Evolutionary conservation across 306 rosid species (phyloP).

Genomic region (Crataegus laevigata): DNA sequence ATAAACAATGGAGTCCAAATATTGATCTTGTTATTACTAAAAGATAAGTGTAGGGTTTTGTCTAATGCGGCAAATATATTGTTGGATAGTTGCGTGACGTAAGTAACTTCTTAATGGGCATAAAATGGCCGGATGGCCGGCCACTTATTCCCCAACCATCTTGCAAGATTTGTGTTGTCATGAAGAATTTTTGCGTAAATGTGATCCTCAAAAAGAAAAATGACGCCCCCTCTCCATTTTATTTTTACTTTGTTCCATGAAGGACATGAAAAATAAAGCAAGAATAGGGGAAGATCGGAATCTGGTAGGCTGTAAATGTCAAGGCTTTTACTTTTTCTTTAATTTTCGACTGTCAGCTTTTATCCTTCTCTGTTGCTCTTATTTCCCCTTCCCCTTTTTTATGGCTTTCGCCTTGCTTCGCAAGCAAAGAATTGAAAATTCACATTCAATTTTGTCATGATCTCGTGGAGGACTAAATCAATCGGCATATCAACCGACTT

Average conservation of each 20-base stretch:
- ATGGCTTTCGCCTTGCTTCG: constrained; percentile 43
- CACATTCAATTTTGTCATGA: constrained; percentile 19
- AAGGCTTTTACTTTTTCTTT: constrained; percentile 32
- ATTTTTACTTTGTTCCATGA: not conserved
- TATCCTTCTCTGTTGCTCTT: constrained; percentile 10
- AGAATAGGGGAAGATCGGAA: constrained; percentile 30
- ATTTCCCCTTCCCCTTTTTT: constrained; percentile 20
- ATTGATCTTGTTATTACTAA: too few species aligned
- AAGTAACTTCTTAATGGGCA: not conserved
- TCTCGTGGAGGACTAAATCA: constrained; percentile 5
- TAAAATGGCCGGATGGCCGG: not conserved
- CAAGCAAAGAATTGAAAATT: constrained; percentile 48
- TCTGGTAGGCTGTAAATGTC: constrained; percentile 59
- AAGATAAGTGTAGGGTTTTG: not conserved
- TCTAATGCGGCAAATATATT: not conserved
- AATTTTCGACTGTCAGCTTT: constrained; percentile 25
- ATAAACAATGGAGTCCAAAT: not conserved
- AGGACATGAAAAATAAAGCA: not conserved
- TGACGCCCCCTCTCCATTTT: not conserved
- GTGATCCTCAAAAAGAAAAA: not conserved
- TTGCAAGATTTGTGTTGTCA: not conserved
- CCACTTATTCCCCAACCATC: not conserved
- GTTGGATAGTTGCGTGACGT: not conserved
- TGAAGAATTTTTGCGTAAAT: too few species aligned
- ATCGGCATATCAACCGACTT: not conserved